Conservation (phyloP, 805 yeast species). For the Candida insectorum region DNA sequence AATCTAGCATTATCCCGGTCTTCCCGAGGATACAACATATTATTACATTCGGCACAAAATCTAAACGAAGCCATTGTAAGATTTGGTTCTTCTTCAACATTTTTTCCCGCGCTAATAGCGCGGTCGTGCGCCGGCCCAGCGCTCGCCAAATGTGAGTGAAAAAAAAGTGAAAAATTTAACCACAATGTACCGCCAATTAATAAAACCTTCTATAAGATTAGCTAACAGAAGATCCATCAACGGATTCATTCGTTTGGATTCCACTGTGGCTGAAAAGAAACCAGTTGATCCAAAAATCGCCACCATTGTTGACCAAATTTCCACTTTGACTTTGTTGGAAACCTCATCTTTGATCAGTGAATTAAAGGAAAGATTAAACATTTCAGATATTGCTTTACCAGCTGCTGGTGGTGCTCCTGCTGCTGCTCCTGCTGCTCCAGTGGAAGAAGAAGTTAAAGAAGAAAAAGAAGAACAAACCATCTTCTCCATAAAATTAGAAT, state of each 20-base stretch:
- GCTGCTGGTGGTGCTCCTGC: slow-evolving; percentile 54
- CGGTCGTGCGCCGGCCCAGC: too few relatives aligned
- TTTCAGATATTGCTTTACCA: slow-evolving; percentile 89
- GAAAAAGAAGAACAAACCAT: slow-evolving; percentile 88
- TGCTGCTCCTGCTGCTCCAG: slow-evolving; percentile 70
- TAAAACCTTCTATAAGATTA: slow-evolving; percentile 36
- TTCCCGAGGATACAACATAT: slow-evolving; percentile 96
- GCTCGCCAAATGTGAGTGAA: slow-evolving; percentile 1
- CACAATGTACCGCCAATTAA: slow-evolving; percentile 32
- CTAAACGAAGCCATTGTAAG: slow-evolving; percentile 80
- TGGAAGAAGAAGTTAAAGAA: slow-evolving; percentile 69
- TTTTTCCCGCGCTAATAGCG: too few relatives aligned
- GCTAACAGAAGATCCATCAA: slow-evolving; percentile 20
- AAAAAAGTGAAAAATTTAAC: slow-evolving; percentile 1
- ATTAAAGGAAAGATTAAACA: slow-evolving; percentile 77
- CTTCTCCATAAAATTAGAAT: slow-evolving; percentile 86
- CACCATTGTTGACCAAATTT: slow-evolving; percentile 84
- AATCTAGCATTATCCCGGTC: slow-evolving; percentile 76
- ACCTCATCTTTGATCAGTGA: slow-evolving; percentile 84
- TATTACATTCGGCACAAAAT: slow-evolving; percentile 95
- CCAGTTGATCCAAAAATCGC: slow-evolving; percentile 86
- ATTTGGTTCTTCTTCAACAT: not conserved
- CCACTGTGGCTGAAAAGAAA: slow-evolving; percentile 41
- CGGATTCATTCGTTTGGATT: slow-evolving; percentile 41
- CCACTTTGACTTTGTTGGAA: slow-evolving; percentile 87